Base-by-base conservation (phyloP, 495 filamentous ascomycete genomes). In the Neurospora sp. region DNA sequence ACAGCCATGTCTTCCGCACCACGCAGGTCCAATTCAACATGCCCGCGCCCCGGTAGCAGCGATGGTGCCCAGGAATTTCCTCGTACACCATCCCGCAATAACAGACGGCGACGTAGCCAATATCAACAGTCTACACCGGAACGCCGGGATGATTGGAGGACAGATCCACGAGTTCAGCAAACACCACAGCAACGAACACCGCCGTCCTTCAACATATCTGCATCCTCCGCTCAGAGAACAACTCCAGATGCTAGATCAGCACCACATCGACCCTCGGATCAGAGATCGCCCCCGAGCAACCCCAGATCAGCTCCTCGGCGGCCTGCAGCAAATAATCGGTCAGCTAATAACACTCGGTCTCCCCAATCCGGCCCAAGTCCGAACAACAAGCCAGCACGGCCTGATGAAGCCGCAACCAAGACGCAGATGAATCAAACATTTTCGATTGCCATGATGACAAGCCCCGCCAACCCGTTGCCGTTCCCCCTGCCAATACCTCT, bases 351-450 rank as follows among this genome's bases (percentile, higher is more conserved):
- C 39, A 40, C 39, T 40, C 40, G 40, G 10, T 59, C 45, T 61
- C 22, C 53, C 22, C 53, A 61, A 12, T 61, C 53, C 20, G 53
- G 53, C 53, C 22, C 53, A 65, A 35, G 27, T 35, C 14, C 53
- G 3, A 65, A 18, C 27, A 61, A 35, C 10, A 45, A 53, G 38
- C 35, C 37, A 22, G 2, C 27, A 44, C 41, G 61, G 48, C 42
- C 31, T 18, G 41, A 71, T 39, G 78, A 78, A 37, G 37, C 27
- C 16, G 76, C 76, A 0, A 76, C 77, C 42, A 80, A 77, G 73
- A 73, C 69, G 37, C 78, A 79, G 44, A 75, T 81, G 18, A 77
- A 77, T 20, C 75, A 77, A 45, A 78, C 75, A 1, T 69, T 74
- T 1, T 74, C 76, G 22, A 76, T 75, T 18, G 69, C 75, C 16